Conservation (phyloP, 768 basidiomycete genomes). For the Vishniacozyma victoriae region DNA sequence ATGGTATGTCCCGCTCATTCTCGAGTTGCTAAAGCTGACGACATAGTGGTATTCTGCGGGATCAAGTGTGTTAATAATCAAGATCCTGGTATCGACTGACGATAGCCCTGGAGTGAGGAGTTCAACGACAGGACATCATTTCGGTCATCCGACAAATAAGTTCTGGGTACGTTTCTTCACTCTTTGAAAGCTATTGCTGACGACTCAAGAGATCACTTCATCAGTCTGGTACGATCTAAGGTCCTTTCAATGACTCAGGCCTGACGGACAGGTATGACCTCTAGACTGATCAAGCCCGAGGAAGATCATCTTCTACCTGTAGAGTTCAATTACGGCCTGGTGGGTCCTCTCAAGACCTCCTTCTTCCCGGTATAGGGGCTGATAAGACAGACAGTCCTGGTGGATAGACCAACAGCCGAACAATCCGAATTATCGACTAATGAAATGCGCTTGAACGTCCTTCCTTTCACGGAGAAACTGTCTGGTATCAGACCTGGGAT, state of each 20-base stretch:
- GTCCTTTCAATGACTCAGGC: not conserved
- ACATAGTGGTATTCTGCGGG: conserved; percentile 71
- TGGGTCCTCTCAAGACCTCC: conserved; percentile 45
- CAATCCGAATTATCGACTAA: conserved; percentile 44
- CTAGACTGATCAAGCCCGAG: conserved; percentile 52
- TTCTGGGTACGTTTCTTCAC: conserved; percentile 55
- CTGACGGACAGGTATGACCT: conserved; percentile 55
- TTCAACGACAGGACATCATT: conserved; percentile 68
- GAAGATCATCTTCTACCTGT: conserved; percentile 62
- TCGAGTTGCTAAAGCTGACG: conserved; percentile 1
- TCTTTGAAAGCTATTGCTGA: not conserved
- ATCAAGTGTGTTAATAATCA: conserved; percentile 59
- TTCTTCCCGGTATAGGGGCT: not conserved
- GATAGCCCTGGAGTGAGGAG: conserved; percentile 51
- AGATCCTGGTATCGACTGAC: not conserved
- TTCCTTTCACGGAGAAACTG: conserved; percentile 60
- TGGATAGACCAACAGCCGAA: conserved; percentile 58
- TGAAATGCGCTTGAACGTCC: conserved; percentile 52
- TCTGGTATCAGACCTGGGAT: conserved; percentile 56
- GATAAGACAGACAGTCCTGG: conserved; percentile 63
- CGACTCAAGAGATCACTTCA: conserved; percentile 54
- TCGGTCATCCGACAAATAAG: conserved; percentile 71
- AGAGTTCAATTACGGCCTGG: conserved; percentile 61
- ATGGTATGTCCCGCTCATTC: conserved; percentile 51
- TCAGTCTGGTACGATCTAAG: conserved; percentile 53